Percentiles rank a stretch among this genome's conserved stretches.
phyloP scores from a whole-genome alignment of 257 asterid species.

The Penstemon barbatus region DNA sequence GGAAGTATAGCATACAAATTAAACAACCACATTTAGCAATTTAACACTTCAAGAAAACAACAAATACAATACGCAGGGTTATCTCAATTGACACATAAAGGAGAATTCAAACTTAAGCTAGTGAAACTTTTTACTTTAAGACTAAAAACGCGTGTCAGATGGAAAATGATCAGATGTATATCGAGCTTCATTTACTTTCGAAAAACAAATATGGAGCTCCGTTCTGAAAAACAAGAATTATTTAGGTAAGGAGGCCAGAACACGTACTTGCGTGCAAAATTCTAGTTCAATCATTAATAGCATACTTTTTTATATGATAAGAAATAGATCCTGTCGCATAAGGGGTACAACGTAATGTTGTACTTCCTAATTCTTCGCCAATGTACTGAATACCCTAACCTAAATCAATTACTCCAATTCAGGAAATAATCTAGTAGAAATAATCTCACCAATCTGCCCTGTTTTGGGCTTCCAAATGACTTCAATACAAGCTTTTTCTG shows the following conservation, averaged over 20 bases:
- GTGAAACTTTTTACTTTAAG: neutral
- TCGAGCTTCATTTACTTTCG: neutral
- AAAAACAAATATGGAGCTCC: no score
- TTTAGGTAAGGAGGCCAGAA: neutral
- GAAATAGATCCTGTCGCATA: neutral
- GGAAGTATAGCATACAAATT: neutral
- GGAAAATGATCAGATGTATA: neutral
- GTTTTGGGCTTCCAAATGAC: slow-evolving; percentile 91
- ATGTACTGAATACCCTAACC: neutral
- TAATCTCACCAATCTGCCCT: slow-evolving; percentile 69
- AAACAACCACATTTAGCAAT: neutral
- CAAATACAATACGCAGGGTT: neutral
- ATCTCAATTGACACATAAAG: slow-evolving; percentile 1
- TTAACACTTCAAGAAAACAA: neutral
- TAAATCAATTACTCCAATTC: neutral
- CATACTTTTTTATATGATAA: neutral
- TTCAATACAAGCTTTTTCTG: slow-evolving; percentile 88
- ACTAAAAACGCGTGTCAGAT: neutral
- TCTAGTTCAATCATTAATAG: neutral
- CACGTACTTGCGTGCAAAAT: neutral
- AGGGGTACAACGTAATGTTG: neutral
- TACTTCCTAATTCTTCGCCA: neutral
- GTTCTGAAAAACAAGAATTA: neutral
- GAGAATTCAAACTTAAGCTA: slow-evolving; percentile 5
- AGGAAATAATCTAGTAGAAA: neutral